Percentiles rank a stretch among this genome's conserved stretches.
phyloP scores from a whole-genome alignment of 257 asterid genomes.

The Capsicum pubescens region DNA sequence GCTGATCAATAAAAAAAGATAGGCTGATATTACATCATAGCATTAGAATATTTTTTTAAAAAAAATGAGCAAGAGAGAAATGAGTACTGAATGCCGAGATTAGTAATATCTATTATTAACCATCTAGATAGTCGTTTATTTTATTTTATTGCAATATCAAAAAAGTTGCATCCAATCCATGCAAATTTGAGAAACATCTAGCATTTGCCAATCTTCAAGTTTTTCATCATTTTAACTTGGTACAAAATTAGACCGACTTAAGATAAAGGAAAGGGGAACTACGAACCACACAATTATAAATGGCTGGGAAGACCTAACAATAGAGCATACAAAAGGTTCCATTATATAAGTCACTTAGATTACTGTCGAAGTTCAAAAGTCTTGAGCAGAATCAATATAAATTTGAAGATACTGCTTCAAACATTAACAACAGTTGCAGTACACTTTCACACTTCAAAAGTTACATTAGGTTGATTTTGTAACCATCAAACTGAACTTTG shows the following conservation, averaged over 20 bases:
- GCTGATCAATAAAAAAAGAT: not conserved
- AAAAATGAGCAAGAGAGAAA: not conserved
- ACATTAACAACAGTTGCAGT: not conserved
- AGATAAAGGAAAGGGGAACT: constrained; percentile 3
- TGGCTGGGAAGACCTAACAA: not conserved
- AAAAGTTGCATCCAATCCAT: not conserved
- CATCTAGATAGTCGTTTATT: not conserved
- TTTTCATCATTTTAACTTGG: constrained; percentile 1
- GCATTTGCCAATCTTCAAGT: not conserved
- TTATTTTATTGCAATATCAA: not conserved
- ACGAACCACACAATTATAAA: not conserved
- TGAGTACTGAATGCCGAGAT: not conserved
- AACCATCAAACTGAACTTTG: constrained; percentile 11
- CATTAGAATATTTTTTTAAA: not conserved
- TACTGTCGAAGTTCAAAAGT: not conserved
- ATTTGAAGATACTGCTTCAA: not conserved
- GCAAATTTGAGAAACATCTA: not conserved
- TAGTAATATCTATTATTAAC: not conserved
- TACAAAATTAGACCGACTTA: not conserved
- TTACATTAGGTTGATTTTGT: not conserved
- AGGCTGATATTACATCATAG: not conserved
- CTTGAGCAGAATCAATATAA: not conserved
- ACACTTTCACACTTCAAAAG: not conserved
- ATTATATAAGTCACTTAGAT: constrained; percentile 7
- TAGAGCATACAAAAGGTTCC: constrained; percentile 1